phyloP scores from a whole-genome alignment of 140 eudicot genomes.

The Oenanthe javanica region DNA sequence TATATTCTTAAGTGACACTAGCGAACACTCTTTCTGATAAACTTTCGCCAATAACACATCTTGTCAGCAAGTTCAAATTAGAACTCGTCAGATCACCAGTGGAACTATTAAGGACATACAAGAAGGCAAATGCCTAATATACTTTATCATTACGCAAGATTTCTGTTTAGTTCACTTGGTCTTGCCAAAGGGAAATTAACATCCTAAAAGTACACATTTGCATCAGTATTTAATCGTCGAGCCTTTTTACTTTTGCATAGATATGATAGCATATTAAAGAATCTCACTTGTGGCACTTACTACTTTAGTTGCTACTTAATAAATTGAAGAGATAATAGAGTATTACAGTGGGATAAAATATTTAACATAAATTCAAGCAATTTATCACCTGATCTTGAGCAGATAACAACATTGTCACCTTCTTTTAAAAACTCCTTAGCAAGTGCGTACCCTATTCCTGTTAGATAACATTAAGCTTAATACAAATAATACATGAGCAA shows the following conservation, averaged over 20 bases:
- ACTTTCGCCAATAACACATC: background rate
- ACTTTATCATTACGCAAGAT: background rate
- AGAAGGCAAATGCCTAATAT: background rate
- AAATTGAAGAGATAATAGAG: background rate
- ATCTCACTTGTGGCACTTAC: background rate
- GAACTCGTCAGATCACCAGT: background rate
- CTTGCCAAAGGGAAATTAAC: background rate
- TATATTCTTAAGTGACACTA: background rate
- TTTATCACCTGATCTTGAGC: constrained; percentile 61
- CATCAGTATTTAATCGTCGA: background rate
- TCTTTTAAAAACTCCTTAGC: constrained; percentile 83
- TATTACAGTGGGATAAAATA: background rate
- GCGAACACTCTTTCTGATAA: background rate
- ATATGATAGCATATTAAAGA: background rate
- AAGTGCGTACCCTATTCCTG: constrained; percentile 95
- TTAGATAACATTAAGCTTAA: constrained; percentile 5
- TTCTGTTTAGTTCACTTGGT: background rate
- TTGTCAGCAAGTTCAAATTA: background rate
- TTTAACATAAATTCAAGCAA: background rate
- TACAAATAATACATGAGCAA: background rate
- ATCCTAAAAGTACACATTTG: background rate
- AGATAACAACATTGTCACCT: constrained; percentile 81
- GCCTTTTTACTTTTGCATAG: background rate
- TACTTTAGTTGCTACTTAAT: background rate
- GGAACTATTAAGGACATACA: background rate